Evolutionary conservation across 2,329 filamentous ascomycete genomes (phyloP).

Genomic region (Clathrospora elynae): DNA sequence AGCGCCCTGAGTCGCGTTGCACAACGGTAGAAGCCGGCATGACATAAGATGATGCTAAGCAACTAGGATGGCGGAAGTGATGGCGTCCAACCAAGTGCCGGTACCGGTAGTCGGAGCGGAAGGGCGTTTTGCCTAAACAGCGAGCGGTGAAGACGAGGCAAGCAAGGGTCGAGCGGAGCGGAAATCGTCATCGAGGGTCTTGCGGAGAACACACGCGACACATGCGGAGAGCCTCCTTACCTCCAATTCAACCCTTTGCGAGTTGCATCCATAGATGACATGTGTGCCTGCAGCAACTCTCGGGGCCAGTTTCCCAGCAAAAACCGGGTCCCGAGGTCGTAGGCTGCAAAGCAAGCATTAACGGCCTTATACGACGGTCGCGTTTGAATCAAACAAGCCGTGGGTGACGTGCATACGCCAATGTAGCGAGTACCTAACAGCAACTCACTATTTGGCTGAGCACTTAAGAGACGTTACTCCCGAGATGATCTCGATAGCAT

Average conservation of each 20-base stretch:
- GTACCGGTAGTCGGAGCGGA: constrained; percentile 28
- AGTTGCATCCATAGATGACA: constrained; percentile 4
- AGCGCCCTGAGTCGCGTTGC: constrained; percentile 17
- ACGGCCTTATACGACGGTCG: no score
- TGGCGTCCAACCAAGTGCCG: constrained; percentile 16
- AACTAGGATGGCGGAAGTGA: constrained; percentile 26
- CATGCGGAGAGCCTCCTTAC: constrained; percentile 21
- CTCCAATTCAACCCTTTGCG: no score
- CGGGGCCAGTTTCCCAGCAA: no score
- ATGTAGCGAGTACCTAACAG: constrained; percentile 46
- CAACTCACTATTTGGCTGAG: constrained; percentile 42
- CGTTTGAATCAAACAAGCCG: no score
- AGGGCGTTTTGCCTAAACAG: constrained; percentile 30
- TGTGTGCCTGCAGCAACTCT: no score
- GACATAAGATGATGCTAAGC: constrained; percentile 21
- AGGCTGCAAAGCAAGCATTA: no score
- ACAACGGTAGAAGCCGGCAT: constrained; percentile 17
- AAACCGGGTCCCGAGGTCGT: background rate
- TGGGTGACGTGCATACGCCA: constrained; percentile 36
- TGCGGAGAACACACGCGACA: constrained; percentile 20
- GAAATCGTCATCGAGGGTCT: constrained; percentile 24
- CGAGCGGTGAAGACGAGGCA: constrained; percentile 25
- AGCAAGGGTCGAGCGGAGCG: constrained; percentile 30
- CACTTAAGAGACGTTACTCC: constrained; percentile 23
- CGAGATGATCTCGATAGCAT: constrained; percentile 27